These are phyloP conservation scores for Leishmania tarentolae DNA, from an alignment of 208 protist genomes.

Conservation along the genomic window DNA sequence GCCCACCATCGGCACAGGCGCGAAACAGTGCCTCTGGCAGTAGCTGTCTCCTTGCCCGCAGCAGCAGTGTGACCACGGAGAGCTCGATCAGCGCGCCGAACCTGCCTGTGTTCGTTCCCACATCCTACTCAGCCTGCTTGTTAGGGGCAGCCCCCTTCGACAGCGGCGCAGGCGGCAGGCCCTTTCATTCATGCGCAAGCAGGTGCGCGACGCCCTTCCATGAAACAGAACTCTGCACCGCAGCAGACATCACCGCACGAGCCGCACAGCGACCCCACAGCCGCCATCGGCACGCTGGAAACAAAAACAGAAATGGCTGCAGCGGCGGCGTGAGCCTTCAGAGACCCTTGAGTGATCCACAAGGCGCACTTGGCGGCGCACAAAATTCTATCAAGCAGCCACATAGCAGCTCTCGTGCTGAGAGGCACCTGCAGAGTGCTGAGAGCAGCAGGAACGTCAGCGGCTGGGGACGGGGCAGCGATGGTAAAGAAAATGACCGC, in stretches of 20 bases:
- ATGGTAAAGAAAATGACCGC: not conserved
- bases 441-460: not conserved
- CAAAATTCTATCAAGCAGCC: not conserved
- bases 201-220: not conserved
- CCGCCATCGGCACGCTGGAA: not conserved
- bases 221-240: not conserved
- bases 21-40: not conserved
- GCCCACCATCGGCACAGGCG: not conserved
- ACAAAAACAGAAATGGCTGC: not conserved
- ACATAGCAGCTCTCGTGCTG: not conserved
- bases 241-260: not conserved
- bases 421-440: not conserved
- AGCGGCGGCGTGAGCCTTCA: not conserved
- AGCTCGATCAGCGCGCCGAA: constrained; percentile 3
- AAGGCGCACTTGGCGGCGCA: not conserved
- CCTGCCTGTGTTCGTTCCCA: constrained; percentile 3
- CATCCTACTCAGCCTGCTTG: not conserved
- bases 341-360: not conserved
- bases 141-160: not conserved
- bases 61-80: not conserved
- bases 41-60: not conserved
- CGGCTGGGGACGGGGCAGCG: not conserved
- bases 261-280: not conserved
- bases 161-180: not conserved
- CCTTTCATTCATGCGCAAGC: not conserved